A percentile compares a stretch with the other conserved stretches of the same genome.
Evolutionary conservation across 2,329 filamentous ascomycete genomes (phyloP).

Genomic region (Paecilomyces variotii): DNA sequence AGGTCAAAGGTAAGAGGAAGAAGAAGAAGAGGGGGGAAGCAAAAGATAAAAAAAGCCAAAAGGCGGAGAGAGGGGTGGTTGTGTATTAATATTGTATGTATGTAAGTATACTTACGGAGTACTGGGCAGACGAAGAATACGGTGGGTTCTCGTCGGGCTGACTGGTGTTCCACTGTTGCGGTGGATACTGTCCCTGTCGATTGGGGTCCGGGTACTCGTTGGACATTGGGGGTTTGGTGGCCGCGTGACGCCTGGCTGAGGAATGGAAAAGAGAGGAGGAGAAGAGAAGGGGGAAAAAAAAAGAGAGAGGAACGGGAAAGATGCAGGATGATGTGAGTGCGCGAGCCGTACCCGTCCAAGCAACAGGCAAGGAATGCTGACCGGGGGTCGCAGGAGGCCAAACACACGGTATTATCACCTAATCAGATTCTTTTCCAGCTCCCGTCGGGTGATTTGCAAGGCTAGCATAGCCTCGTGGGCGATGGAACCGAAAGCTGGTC

Average conservation of each 20-base stretch:
- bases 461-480: constrained; percentile 25
- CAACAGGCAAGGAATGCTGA: constrained; percentile 6
- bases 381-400: constrained; percentile 3
- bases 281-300: too few species aligned
- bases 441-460: constrained; percentile 24
- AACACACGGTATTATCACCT: constrained; percentile 10
- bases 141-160: constrained; percentile 32
- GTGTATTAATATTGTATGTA: neutral
- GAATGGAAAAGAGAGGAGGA: constrained; percentile 2
- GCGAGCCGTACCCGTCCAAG: neutral
- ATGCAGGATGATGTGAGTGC: constrained; percentile 23
- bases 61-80: neutral
- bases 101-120: constrained; percentile 29
- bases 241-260: constrained; percentile 5
- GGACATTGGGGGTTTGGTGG: constrained; percentile 28
- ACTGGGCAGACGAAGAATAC: constrained; percentile 26
- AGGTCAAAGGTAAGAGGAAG: too few species aligned
- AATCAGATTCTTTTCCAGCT: constrained; percentile 18
- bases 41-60: constrained; percentile 8
- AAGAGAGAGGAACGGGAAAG: constrained; percentile 12
- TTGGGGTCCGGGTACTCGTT: constrained; percentile 33
- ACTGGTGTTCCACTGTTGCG: constrained; percentile 32
- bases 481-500: neutral
- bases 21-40: neutral
- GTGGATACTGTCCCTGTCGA: constrained; percentile 40